Base-by-base conservation (phyloP, 805 yeast species). In the Ogataea thermomethanolica region DNA sequence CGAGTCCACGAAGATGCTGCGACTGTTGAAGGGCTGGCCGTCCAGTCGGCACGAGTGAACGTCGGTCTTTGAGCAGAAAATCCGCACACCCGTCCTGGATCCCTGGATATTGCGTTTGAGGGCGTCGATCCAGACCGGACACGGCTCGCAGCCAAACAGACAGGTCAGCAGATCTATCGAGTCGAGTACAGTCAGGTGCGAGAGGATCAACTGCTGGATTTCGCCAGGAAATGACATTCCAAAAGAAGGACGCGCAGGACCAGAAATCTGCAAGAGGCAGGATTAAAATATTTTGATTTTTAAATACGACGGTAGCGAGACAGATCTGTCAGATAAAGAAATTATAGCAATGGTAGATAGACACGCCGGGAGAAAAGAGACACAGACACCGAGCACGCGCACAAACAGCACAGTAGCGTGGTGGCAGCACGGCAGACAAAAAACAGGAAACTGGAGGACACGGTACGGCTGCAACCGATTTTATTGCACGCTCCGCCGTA, bases 181-280 rank as follows among this genome's bases (percentile, higher is more conserved):
- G 9, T 42, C 46, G 8, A 22, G 10, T 3, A 37, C 20, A 11
- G 39, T n/a, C 12, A 46, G 34, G 15, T 22, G 11, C 2, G 46
- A 39, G 4, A 46, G 26, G 21, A 46, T 39, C 22, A 30, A 30
- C n/a, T 45, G 45, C 35, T 46, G 43, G 9, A 46, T 23, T 30
- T 46, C 50, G 8, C 14, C 7, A n/a, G 39, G 39, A 9, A 36
- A 24, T 9, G 25, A 10, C 39, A 36, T 36, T 23, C 20, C 20
- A 17, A 17, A 17, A 17, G 20, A 17, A 17, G 20, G 20, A 17
- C 5, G 3, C 20, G 20, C 20, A 17, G 20, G 20, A 5, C 20
- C 20, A 17, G 20, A 17, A 17, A 17, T 17, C 20, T 17, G 17
- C 13, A 29, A 10, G 14, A 13, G 11, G 21, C 10, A 29, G 21